phyloP scores from a whole-genome alignment of 768 basidiomycete species.

The Boletus coccyginus region DNA sequence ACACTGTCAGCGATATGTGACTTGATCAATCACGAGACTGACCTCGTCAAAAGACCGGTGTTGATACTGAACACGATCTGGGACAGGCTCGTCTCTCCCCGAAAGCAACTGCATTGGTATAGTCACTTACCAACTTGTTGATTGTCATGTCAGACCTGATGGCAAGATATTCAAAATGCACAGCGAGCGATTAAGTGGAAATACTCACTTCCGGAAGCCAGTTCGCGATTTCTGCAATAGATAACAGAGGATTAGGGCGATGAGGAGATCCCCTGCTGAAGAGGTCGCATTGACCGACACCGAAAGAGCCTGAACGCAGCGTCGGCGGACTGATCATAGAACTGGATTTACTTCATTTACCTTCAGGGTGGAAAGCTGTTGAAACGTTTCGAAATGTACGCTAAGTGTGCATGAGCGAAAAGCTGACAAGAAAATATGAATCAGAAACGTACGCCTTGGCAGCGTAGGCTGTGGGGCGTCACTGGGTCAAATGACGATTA shows the following conservation, averaged over 20 bases:
- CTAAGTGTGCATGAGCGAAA: constrained; percentile 31
- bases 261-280: constrained; percentile 46
- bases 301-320: constrained; percentile 33
- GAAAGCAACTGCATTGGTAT: background rate
- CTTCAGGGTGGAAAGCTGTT: constrained; percentile 43
- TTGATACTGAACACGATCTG: constrained; percentile 56
- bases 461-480: constrained; percentile 31
- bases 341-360: constrained; percentile 13
- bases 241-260: constrained; percentile 45
- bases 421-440: background rate
- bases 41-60: constrained; percentile 34
- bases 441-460: constrained; percentile 32
- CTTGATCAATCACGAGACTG: background rate
- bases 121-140: constrained; percentile 35
- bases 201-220: constrained; percentile 42
- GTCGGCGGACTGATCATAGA: background rate
- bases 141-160: constrained; percentile 48
- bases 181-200: background rate
- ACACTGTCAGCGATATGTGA: constrained; percentile 4
- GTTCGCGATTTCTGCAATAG: constrained; percentile 49
- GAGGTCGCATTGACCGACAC: constrained; percentile 52
- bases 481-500: constrained; percentile 2
- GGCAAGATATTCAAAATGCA: background rate
- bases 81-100: background rate
- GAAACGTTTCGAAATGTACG: constrained; percentile 38